A percentile compares a stretch with the other conserved stretches of the same genome.
phyloP scores from a whole-genome alignment of 164 flowering plant genomes.

The Macadamia integrifolia region DNA sequence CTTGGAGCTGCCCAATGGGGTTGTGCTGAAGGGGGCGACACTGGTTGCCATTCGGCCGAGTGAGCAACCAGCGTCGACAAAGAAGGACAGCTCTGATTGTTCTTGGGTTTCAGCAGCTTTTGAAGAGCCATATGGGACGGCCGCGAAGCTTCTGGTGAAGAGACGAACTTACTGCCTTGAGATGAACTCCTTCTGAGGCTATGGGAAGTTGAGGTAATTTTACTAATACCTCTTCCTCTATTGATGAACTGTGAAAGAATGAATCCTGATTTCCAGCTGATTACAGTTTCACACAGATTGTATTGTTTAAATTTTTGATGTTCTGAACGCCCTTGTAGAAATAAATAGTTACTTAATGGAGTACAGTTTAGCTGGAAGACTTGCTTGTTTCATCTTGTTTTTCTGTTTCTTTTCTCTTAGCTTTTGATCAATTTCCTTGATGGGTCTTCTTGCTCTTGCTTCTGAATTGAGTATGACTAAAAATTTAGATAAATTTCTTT shows the following conservation, averaged over 20 bases:
- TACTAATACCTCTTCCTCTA: neutral
- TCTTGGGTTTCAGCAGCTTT: constrained; percentile 25
- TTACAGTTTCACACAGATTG: neutral
- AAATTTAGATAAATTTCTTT: neutral
- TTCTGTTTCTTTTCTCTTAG: neutral
- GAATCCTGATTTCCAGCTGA: neutral
- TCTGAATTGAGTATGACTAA: neutral
- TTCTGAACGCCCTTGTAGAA: too few species aligned
- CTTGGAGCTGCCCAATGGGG: constrained; percentile 28
- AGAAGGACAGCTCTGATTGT: constrained; percentile 17
- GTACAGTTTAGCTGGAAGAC: neutral
- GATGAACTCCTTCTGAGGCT: constrained; percentile 7
- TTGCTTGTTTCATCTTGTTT: neutral
- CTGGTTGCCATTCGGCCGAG: constrained; percentile 27
- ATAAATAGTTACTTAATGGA: too few species aligned
- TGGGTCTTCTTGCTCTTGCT: neutral
- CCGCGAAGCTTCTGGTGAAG: constrained; percentile 30
- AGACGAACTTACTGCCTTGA: constrained; percentile 25
- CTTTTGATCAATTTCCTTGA: neutral
- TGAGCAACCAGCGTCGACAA: constrained; percentile 11
- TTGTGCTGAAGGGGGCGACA: constrained; percentile 28
- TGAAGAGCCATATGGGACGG: constrained; percentile 28
- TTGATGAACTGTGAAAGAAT: neutral
- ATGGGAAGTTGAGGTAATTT: neutral
- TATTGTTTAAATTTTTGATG: too few species aligned